Evolutionary conservation across 768 basidiomycete genomes (phyloP).

Genomic region (Amanita rubescens): DNA sequence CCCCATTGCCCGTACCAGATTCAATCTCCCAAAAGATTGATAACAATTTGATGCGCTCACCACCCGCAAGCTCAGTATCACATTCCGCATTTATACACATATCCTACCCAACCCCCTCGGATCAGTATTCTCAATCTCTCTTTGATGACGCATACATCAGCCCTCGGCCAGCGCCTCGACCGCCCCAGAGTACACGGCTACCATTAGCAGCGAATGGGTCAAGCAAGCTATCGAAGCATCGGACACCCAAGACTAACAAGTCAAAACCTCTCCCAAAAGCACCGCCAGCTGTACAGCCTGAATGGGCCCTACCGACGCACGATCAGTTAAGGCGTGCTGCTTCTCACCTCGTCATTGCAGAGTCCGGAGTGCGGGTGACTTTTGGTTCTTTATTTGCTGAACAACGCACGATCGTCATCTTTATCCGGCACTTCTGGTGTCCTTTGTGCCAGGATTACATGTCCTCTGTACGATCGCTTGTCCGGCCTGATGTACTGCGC

Average conservation of each 20-base stretch:
- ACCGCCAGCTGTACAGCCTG: constrained; percentile 11
- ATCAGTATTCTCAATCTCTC: constrained; percentile 22
- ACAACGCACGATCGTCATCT: constrained; percentile 62
- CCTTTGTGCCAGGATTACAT: constrained; percentile 86
- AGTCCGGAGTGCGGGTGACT: constrained; percentile 54
- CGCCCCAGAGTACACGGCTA: constrained; percentile 7
- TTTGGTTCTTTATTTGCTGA: constrained; percentile 62
- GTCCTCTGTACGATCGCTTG: constrained; percentile 45
- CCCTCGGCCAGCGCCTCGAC: constrained; percentile 20
- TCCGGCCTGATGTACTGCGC: constrained; percentile 34
- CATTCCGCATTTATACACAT: constrained; percentile 17
- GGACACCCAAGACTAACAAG: background rate
- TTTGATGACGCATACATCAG: constrained; percentile 16
- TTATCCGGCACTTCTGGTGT: constrained; percentile 89
- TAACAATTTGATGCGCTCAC: background rate
- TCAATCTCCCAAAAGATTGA: background rate
- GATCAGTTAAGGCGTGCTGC: constrained; percentile 57
- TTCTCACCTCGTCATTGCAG: constrained; percentile 53
- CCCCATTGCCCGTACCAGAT: background rate
- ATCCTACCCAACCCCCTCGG: constrained; percentile 12
- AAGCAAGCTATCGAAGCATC: background rate
- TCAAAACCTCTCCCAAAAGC: constrained; percentile 1
- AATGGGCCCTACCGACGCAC: constrained; percentile 44
- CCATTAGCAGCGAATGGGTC: background rate
- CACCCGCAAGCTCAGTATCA: background rate